A percentile compares a stretch with the other conserved stretches of the same genome.
Evolutionary conservation across 2,329 filamentous ascomycete genomes (phyloP).

Genomic region (Neopestalotiopsis rosae): DNA sequence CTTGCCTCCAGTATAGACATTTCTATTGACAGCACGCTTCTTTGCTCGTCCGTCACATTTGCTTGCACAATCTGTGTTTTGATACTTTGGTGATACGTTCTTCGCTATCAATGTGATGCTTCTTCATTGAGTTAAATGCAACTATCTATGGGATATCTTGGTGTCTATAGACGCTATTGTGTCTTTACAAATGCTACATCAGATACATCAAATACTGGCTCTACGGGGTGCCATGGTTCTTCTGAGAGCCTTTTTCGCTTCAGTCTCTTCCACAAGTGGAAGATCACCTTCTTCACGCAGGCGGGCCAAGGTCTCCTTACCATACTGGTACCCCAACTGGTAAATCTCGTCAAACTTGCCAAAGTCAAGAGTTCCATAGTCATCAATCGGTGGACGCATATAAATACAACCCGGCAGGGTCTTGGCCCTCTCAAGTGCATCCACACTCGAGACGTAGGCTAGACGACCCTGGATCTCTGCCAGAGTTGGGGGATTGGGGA

Average conservation of each 20-base stretch:
- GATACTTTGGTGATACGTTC: too few species aligned
- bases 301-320: conserved; percentile 77
- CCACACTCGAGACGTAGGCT: conserved; percentile 93
- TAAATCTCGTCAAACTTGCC: conserved; percentile 98
- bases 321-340: conserved; percentile 84
- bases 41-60: not conserved
- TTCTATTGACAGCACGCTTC: not conserved
- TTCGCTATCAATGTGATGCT: too few species aligned
- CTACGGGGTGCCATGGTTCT: conserved; percentile 80
- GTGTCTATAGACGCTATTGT: not conserved
- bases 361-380: conserved; percentile 94
- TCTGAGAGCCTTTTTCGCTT: conserved; percentile 77
- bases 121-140: not conserved
- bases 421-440: conserved; percentile 93
- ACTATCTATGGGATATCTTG: not conserved
- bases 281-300: conserved; percentile 81
- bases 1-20: not conserved
- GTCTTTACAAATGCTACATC: not conserved
- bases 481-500: conserved; percentile 90
- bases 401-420: conserved; percentile 89
- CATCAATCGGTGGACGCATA: conserved; percentile 93
- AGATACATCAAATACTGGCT: conserved; percentile 67
- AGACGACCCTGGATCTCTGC: conserved; percentile 95
- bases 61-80: too few species aligned
- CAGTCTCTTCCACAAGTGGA: conserved; percentile 71